phyloP scores from a whole-genome alignment of 441 rosid genomes.

The Erodium moschatum region DNA sequence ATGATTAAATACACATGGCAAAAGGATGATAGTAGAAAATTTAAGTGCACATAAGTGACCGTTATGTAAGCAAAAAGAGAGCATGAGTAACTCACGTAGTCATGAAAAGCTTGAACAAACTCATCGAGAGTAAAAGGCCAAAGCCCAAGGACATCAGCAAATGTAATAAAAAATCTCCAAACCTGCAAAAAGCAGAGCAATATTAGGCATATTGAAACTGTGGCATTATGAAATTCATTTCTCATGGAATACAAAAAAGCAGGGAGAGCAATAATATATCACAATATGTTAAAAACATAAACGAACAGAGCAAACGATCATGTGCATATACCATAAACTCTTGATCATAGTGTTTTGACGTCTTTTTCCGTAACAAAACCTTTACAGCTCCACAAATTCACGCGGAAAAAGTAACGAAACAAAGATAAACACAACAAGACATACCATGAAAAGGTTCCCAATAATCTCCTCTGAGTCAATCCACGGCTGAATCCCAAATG shows the following conservation, averaged over 20 bases:
- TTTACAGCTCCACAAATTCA: not conserved
- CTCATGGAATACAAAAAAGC: not conserved
- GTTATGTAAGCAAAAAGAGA: conserved; percentile 7
- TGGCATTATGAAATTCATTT: not conserved
- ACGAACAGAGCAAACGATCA: not conserved
- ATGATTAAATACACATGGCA: not conserved
- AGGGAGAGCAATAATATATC: not conserved
- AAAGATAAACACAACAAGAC: conserved; percentile 14
- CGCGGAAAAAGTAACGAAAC: not conserved
- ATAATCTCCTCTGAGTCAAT: conserved; percentile 62
- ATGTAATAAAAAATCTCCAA: conserved; percentile 77
- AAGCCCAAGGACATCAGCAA: conserved; percentile 64
- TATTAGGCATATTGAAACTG: not conserved
- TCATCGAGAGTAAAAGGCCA: conserved; percentile 92
- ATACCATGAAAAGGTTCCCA: conserved; percentile 95
- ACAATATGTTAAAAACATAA: no score
- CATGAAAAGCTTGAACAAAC: conserved; percentile 78
- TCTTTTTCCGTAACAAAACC: not conserved
- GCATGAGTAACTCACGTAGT: conserved; percentile 38
- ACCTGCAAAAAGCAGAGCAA: conserved; percentile 34
- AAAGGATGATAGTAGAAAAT: conserved; percentile 20
- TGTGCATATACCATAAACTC: not conserved
- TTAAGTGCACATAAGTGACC: conserved; percentile 13
- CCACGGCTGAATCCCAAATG: conserved; percentile 88
- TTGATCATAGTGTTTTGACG: not conserved